These are phyloP conservation scores for Mycena albidolilacea DNA, from an alignment of 768 basidiomycete species.

Conservation along the genomic window DNA sequence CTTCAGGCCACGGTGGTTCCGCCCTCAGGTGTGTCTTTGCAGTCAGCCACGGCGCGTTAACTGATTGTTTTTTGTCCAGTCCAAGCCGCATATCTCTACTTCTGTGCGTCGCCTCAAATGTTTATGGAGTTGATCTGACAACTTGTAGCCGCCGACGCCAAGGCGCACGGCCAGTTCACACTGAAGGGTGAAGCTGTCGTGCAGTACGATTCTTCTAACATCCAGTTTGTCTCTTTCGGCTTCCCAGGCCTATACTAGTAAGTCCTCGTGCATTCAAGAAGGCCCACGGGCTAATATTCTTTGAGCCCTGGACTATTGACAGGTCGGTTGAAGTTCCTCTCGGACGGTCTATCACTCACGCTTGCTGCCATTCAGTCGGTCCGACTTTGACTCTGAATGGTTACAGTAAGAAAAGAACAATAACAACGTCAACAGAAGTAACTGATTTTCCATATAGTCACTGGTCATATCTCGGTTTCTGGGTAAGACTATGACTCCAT, in stretches of 20 bases:
- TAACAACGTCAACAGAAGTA: background rate
- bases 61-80: slow-evolving; percentile 11
- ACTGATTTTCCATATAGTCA: slow-evolving; percentile 1
- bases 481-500: background rate
- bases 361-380: slow-evolving; percentile 23
- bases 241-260: slow-evolving; percentile 45
- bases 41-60: too few relatives aligned
- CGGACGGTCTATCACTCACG: too few relatives aligned
- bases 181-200: slow-evolving; percentile 38
- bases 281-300: background rate
- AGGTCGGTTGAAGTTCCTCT: too few relatives aligned
- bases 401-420: background rate
- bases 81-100: slow-evolving; percentile 31
- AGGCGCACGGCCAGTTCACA: slow-evolving; percentile 37
- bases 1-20: slow-evolving; percentile 43
- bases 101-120: slow-evolving; percentile 9
- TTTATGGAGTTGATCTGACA: background rate
- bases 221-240: slow-evolving; percentile 39
- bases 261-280: background rate
- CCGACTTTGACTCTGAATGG: slow-evolving; percentile 36
- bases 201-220: slow-evolving; percentile 29
- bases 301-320: slow-evolving; percentile 43
- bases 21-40: slow-evolving; percentile 10
- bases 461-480: background rate
- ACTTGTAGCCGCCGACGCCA: slow-evolving; percentile 35